Base-by-base conservation (phyloP, 2,329 filamentous ascomycete species). In the Juglanconis juglandina region DNA sequence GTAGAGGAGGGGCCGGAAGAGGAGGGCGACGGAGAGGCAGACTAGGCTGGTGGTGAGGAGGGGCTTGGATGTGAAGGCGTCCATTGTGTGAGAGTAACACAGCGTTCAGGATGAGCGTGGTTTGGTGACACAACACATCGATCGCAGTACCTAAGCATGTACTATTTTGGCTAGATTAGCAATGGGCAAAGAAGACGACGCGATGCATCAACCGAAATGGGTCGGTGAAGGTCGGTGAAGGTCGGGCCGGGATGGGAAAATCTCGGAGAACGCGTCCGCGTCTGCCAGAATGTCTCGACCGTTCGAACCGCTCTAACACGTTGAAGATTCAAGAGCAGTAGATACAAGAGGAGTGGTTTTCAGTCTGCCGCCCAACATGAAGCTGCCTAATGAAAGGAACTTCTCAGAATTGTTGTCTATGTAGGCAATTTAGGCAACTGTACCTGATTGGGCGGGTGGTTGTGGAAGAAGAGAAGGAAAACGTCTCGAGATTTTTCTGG, bases 221-320 rank as follows among this genome's bases (percentile, higher is more conserved):
- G 24, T 24, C 24, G 24, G 24, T 24, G 24, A 24, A 2, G 24
- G 24, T 52, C n/a, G 49, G 34, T 39, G 14, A 52, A 13, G n/a
- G 34, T 52, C n/a, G 34, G 34, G n/a, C 48, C 48, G 48, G 33
- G 48, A 32, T 51, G 4, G 13, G 9, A 37, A n/a, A 34, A 13
- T 41, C 17, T 39, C 44, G 42, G 33, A 4, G 47, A 42, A 44
- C 30, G 13, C 30, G 35, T 14, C 3, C 37, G 47, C 51, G 24
- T 32, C 5, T 53, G 24, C 33, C 41, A 55, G 68, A 68, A 79
- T 91, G 87, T 91, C 84, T 86, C 87, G 83, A 87, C 86, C 86
- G 87, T 88, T 90, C 89, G 89, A 92, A 88, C 89, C 81, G 87
- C 88, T 87, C 87, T 86, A 84, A 91, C 89, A 91, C 80, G 80